Base-by-base conservation (phyloP, 2,329 filamentous ascomycete species). In the Monosporascus cannonballus region DNA sequence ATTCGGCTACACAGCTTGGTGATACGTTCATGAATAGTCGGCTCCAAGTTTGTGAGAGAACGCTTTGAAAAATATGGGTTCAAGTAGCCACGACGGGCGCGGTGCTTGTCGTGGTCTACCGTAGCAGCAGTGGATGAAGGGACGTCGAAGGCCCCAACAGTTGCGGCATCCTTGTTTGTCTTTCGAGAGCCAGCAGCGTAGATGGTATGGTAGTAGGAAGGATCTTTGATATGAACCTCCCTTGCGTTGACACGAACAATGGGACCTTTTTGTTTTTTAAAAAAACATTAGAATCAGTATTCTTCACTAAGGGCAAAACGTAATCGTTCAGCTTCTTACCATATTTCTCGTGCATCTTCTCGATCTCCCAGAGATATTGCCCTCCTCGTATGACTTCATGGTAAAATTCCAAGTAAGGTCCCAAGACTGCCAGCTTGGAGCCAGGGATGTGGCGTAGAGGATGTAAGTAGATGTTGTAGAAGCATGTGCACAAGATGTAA, bases 401-500 rank as follows among this genome's bases (percentile, higher is more conserved):
- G 47, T 54, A 61, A 20, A 57, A 60, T 37, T 61, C 59, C 9
- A 51, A 51, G 6, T 56, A 42, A 25, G 56, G 56, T 2, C 54
- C 57, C 2, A 50, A 52, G 4, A 54, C 56, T 3, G 59, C 57
- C 22, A 61, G 48, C 44, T 22, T 58, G 3, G 59, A 57, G 3
- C 59, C 59, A 1, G 59, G 59, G 25, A 61, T 51, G 4, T 45
- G 52, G 45, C 48, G 50, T 5, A 61, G 56, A 7, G 59, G 59
- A 38, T 61, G 59, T 9, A 57, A 54, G 25, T 17, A 39, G 37
- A 39, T 6, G 8, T 18, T 17, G 1, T 39, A 39, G 9, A 39
- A 18, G 37, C 37, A 30, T 30, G 27, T 30, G 27, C 27, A 30
- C 27, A 30, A 30, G 27, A 11, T 30, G 27, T 30, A 30, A 11